These are phyloP conservation scores for Dryadomyces sulphureus DNA, from an alignment of 2,329 filamentous ascomycete species.

Conservation along the genomic window DNA sequence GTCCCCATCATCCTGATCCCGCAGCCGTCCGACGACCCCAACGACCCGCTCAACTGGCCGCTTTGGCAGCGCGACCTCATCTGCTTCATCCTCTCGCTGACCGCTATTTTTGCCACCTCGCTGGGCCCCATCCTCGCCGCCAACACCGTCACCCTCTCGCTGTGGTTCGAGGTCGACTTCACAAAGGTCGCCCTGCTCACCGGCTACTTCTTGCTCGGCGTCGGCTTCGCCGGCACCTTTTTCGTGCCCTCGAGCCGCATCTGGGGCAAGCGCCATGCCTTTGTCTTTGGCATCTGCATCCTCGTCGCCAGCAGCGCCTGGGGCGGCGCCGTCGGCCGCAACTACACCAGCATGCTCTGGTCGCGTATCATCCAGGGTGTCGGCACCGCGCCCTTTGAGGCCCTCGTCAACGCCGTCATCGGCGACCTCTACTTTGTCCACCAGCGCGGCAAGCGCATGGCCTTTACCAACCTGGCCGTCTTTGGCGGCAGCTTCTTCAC, in stretches of 20 bases:
- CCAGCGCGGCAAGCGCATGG: slow-evolving; percentile 75
- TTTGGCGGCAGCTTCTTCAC: slow-evolving; percentile 50
- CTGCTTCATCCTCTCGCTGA: slow-evolving; percentile 61
- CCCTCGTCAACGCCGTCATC: slow-evolving; percentile 74
- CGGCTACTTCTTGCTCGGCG: slow-evolving; percentile 74
- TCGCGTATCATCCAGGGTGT: slow-evolving; percentile 77
- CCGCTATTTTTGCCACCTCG: slow-evolving; percentile 70
- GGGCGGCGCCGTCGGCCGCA: slow-evolving; percentile 54
- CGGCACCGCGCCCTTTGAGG: slow-evolving; percentile 77
- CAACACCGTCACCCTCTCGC: slow-evolving; percentile 64
- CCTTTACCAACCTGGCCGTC: slow-evolving; percentile 47
- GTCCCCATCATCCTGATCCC: slow-evolving; percentile 64
- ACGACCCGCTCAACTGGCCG: slow-evolving; percentile 78
- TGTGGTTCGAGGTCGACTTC: slow-evolving; percentile 50
- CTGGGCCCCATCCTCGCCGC: slow-evolving; percentile 79
- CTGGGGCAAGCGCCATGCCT: slow-evolving; percentile 86
- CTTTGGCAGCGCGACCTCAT: slow-evolving; percentile 74
- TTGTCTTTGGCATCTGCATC: slow-evolving; percentile 61
- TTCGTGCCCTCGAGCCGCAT: slow-evolving; percentile 79
- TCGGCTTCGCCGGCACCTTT: slow-evolving; percentile 66
- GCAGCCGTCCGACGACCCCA: slow-evolving; percentile 80
- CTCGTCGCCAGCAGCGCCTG: slow-evolving; percentile 62
- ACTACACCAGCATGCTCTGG: slow-evolving; percentile 60
- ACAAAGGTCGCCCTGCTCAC: slow-evolving; percentile 71
- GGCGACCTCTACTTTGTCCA: slow-evolving; percentile 88